A percentile compares a stretch with the other conserved stretches of the same genome.
Conservation (phyloP, 2,329 filamentous ascomycete species). For the Epichloe sp. region DNA sequence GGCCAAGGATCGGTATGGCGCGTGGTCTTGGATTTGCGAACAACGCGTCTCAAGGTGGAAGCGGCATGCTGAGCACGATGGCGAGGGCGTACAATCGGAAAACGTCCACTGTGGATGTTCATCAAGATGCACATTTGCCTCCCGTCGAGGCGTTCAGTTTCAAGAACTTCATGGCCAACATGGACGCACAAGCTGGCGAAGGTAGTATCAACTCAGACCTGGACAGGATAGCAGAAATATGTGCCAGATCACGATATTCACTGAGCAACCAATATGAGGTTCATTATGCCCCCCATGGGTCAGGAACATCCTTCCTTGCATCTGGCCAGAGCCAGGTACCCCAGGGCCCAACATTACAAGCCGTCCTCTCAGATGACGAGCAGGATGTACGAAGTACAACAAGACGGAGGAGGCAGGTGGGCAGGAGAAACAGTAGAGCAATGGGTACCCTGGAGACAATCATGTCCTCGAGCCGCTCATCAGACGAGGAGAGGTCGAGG, state of each 20-base stretch:
- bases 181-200: conserved; percentile 29
- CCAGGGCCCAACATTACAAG: conserved; percentile 43
- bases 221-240: conserved; percentile 54
- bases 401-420: conserved; percentile 25
- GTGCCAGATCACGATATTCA: conserved; percentile 50
- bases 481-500: conserved; percentile 47
- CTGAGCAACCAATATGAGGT: conserved; percentile 55
- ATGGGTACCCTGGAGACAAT: conserved; percentile 54
- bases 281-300: conserved; percentile 51
- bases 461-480: conserved; percentile 52
- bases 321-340: conserved; percentile 17
- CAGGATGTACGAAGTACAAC: conserved; percentile 24
- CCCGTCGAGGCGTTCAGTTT: conserved; percentile 52
- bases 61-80: conserved; percentile 30
- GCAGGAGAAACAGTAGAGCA: conserved; percentile 36
- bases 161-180: conserved; percentile 48
- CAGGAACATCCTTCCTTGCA: conserved; percentile 34
- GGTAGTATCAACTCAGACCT: conserved; percentile 43
- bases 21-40: conserved; percentile 21
- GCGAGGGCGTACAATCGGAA: conserved; percentile 29
- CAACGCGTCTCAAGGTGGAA: conserved; percentile 19
- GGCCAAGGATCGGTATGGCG: conserved; percentile 16
- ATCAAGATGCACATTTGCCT: conserved; percentile 35
- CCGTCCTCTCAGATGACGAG: conserved; percentile 44
- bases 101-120: conserved; percentile 11